Evolutionary conservation across 352 stramenopile species (phyloP).

Genomic region (Lagenidium giganteum): DNA sequence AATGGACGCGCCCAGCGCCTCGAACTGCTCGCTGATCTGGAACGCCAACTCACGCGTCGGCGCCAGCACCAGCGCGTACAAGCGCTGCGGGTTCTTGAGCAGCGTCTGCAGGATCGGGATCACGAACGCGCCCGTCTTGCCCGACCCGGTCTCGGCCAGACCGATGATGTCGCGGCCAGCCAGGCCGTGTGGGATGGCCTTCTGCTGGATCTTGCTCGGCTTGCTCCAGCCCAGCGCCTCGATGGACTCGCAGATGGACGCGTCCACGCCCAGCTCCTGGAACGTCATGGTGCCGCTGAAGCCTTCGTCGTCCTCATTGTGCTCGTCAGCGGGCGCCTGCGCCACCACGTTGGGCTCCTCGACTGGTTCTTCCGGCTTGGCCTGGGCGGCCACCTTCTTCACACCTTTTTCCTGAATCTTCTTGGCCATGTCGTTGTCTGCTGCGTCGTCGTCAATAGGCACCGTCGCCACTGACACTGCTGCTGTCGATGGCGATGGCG

Average conservation of each 20-base stretch:
- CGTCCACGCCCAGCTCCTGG: conserved; percentile 86
- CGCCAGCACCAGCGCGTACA: conserved; percentile 90
- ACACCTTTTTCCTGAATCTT: too few species aligned
- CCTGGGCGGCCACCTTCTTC: too few species aligned
- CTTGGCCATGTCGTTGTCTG: too few species aligned
- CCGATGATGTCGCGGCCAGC: conserved; percentile 96
- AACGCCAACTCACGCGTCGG: conserved; percentile 95
- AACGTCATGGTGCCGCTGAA: conserved; percentile 84
- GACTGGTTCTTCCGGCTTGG: too few species aligned
- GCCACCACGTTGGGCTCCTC: too few species aligned
- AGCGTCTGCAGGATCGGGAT: conserved; percentile 92
- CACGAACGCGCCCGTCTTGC: conserved; percentile 95
- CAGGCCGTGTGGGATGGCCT: conserved; percentile 91
- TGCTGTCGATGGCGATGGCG: too few species aligned
- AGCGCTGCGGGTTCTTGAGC: conserved; percentile 84
- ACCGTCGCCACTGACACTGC: too few species aligned
- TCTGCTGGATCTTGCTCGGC: conserved; percentile 94
- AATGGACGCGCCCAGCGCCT: conserved; percentile 88
- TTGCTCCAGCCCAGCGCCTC: conserved; percentile 89
- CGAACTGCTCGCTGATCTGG: conserved; percentile 95
- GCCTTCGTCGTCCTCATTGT: conserved; percentile 32
- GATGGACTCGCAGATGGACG: conserved; percentile 90
- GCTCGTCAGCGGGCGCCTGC: too few species aligned
- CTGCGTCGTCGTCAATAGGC: too few species aligned
- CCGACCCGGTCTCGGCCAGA: conserved; percentile 92